Percentiles rank a stretch among this genome's conserved stretches.
Conservation (phyloP, 2,329 filamentous ascomycete genomes). For the Geosmithia morbida region DNA sequence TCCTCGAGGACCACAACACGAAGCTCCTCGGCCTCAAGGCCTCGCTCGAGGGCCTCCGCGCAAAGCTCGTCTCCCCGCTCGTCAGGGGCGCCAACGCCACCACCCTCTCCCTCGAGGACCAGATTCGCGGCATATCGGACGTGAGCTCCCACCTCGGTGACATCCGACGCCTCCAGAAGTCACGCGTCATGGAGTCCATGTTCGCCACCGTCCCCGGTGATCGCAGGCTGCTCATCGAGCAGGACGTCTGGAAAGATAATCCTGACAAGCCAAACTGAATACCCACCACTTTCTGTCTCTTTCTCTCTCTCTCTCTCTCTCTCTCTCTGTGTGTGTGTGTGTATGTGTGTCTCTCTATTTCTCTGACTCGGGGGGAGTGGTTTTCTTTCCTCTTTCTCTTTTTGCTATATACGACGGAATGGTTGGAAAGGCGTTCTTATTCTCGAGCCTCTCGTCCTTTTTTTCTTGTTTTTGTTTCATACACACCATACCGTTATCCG, state of each 20-base stretch:
- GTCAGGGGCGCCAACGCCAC: conserved; percentile 56
- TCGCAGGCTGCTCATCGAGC: conserved; percentile 16
- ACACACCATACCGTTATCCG: too few relatives aligned
- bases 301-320: neutral
- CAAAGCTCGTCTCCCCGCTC: conserved; percentile 73
- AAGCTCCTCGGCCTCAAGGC: conserved; percentile 73
- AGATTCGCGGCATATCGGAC: conserved; percentile 69
- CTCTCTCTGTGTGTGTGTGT: too few relatives aligned
- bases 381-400: too few relatives aligned
- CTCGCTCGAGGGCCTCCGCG: conserved; percentile 70
- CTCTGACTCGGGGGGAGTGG: too few relatives aligned
- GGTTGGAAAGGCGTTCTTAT: too few relatives aligned
- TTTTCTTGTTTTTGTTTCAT: too few relatives aligned
- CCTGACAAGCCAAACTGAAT: neutral
- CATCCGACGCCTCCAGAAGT: conserved; percentile 67
- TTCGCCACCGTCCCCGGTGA: conserved; percentile 37
- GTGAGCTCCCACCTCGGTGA: conserved; percentile 66
- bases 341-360: too few relatives aligned
- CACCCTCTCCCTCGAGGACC: conserved; percentile 66
- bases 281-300: too few relatives aligned
- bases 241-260: neutral
- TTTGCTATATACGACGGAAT: too few relatives aligned
- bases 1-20: conserved; percentile 76
- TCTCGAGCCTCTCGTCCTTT: too few relatives aligned
- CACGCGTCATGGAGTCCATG: conserved; percentile 66